Evolutionary conservation across 2,329 filamentous ascomycete genomes (phyloP), one percentile per base, ranked within the genome.

Genomic region (Aspergillus tubingensis): DNA sequence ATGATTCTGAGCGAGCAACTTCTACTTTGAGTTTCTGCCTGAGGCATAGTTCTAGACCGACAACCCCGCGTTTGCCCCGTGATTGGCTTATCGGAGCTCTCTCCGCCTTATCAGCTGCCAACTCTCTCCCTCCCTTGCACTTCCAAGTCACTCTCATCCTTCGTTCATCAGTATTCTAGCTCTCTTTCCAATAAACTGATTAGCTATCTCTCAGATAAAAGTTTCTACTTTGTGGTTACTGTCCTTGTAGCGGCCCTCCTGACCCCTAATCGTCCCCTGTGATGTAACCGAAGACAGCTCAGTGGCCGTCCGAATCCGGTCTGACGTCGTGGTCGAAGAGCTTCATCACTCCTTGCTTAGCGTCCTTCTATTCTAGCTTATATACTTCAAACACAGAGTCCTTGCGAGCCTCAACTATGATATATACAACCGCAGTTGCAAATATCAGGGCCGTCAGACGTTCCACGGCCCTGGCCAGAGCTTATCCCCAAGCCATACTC

Each of bases 41-140:
- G 47, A 50, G 47, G 47, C 44, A 13, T 11, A 8, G 3, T 8
- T n/a, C 4, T 5, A 30, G 25, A 17, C n/a, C 23, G 47, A 30
- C 47, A 30, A 30, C 47, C 47, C 47, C 47, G 47, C 47, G 15
- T 32, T 30, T 11, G 25, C 19, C 41, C 44, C 44, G 15, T 49
- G 44, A 49, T 49, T 49, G 44, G 44, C 44, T 49, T 49, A 49
- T 49, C 47, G 47, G 47, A 50, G 47, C 47, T 49, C 44, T 48
- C 44, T 17, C 44, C 44, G 21, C 44, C 47, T 49, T 44, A 44
- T 44, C 41, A 44, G 41, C 25, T 50, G 47, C 47, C 47, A 11
- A 17, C 47, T 30, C 25, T 6, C 25, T 44, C 44, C 5, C 23
- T 23, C 23, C 23, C 47, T 27, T 49, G 13, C 6, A 17, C 23